Evolutionary conservation across 1,284 basidiomycete species (phyloP), one percentile per base, ranked within the genome.

Genomic region (Flammula alnicola): DNA sequence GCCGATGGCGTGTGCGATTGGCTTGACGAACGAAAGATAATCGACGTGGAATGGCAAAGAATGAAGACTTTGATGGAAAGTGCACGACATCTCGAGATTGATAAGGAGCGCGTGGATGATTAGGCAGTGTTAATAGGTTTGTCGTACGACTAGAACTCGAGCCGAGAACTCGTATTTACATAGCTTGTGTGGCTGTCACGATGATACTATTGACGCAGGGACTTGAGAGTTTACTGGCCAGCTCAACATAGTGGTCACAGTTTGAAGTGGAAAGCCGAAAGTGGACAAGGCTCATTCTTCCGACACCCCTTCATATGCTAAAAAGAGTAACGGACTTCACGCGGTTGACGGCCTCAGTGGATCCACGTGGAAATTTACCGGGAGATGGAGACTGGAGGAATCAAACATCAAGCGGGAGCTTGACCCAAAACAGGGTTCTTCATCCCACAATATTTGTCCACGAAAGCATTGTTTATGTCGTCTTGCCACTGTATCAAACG

Each of bases 1-100:
- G 86, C 86, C 5, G 89, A 93, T 62, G 81, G 73, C 22, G 77
- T 93, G 25, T 86, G 87, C 68, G 85, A 89, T 35, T 94, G 91
- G 89, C 77, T 95, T 26, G 91, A 93, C 54, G 67, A 81, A 51
- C 77, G 86, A 36, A 78, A 80, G 10, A 69, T 88, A 38, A 84
- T 93, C 56, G 79, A 83, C 25, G 72, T 73, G 52, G 79, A 86
- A 58, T 91, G 86, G 86, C 73, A 77, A 50, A 84, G 74, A 58
- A 64, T 91, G 43, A 83, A 86, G 58, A 69, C 73, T 17, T 77
- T 91, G 74, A 88, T 90, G 81, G 81, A 88, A n/a, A 76, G 72
- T 36, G 87, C 89, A 17, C 74, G 75, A 33, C 76, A 79, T 54
- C 67, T 92, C 44, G 88, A 90, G 47, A 63, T 76, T 29, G 68